Evolutionary conservation across 2,329 filamentous ascomycete genomes (phyloP), one percentile per base, ranked within the genome.

Genomic region (Pseudogymnoascus sp.): DNA sequence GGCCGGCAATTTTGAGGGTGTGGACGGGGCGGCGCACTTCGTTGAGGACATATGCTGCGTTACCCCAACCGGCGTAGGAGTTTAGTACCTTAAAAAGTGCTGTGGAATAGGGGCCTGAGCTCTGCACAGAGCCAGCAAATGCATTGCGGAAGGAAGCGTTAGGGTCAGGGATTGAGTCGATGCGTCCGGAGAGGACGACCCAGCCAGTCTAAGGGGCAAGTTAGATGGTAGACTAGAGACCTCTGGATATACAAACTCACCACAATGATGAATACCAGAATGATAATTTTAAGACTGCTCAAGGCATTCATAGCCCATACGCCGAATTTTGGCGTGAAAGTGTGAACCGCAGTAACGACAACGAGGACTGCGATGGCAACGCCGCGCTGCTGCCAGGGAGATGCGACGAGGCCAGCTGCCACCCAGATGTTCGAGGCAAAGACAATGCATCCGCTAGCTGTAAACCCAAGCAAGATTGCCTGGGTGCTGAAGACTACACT

Each of bases 371-470:
- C 74, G 62, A 81, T 70, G 4, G 79, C 80, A 60, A 82, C 76
- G 21, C 75, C 77, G 60, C 79, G 76, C 64, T 80, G 76, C 61
- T 79, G 79, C 78, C 78, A 80, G 10, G 75, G 72, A 0, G 81
- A 80, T 53, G 72, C 75, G 8, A 74, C 71, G 65, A 79, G 74
- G 53, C 78, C 79, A 44, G 81, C 78, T 13, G 81, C 77, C 42
- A 81, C 76, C 26, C 78, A 78, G 68, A 82, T 81, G 57, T 79
- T 79, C 1, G 79, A 76, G 0, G 79, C 78, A 85, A 83, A 36
- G 87, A 88, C 83, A 79, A 88, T 81, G 0, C 85, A 80, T 68
- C 88, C 88, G 35, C 82, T 82, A 67, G 83, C 86, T 65, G 81
- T 83, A 75, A 80, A 81, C 5, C 79, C 79, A 10, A 82, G 75